A percentile compares a stretch with the other conserved stretches of the same genome.
These are phyloP conservation scores for Novymonas esmeraldas DNA, from an alignment of 208 protist genomes.

Conservation along the genomic window DNA sequence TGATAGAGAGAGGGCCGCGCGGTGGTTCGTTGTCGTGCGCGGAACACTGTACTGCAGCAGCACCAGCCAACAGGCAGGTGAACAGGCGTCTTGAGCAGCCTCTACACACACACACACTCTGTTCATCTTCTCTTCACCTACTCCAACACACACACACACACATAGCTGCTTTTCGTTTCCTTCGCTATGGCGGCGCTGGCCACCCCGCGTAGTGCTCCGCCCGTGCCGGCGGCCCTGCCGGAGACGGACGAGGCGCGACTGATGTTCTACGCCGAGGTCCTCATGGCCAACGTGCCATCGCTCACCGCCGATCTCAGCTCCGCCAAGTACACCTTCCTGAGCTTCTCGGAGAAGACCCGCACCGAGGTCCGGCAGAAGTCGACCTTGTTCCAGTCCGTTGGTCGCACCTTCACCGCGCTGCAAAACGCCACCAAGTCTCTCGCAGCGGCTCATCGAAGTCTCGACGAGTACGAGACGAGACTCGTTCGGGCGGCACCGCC, in stretches of 20 bases:
- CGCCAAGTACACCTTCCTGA: conserved; percentile 73
- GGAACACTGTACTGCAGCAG: no score
- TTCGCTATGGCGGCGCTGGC: neutral
- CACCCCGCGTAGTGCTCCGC: neutral
- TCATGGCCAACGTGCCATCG: conserved; percentile 67
- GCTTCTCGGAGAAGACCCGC: conserved; percentile 64
- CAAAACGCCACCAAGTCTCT: conserved; percentile 36
- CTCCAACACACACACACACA: no score
- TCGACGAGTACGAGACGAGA: conserved; percentile 46
- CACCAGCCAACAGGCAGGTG: no score
- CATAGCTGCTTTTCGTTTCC: no score
- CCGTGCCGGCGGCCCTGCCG: conserved; percentile 16
- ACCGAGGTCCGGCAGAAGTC: conserved; percentile 79
- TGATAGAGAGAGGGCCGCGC: no score
- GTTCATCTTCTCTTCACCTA: no score
- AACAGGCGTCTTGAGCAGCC: no score
- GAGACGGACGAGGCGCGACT: conserved; percentile 51
- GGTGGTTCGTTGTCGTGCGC: no score
- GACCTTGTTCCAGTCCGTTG: conserved; percentile 56
- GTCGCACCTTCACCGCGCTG: conserved; percentile 43
- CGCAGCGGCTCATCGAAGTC: neutral
- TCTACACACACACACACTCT: no score
- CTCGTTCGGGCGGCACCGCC: conserved; percentile 49
- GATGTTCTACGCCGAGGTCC: conserved; percentile 58
- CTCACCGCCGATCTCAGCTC: conserved; percentile 67